These are phyloP conservation scores for Neonectria punicea DNA, from an alignment of 2,329 filamentous ascomycete species.

Conservation along the genomic window DNA sequence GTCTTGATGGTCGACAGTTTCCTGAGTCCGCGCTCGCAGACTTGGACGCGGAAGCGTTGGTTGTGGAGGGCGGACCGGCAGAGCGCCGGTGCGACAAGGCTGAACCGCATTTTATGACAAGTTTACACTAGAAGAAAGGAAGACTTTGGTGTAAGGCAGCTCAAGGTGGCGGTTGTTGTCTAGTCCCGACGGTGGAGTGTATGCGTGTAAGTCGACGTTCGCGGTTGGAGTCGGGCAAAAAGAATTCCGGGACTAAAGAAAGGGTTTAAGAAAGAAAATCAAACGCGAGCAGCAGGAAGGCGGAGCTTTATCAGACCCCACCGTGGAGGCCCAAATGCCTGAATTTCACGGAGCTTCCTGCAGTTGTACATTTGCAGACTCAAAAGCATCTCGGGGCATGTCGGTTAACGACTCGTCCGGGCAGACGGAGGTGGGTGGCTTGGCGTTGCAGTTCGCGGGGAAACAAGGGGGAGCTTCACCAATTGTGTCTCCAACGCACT, in stretches of 20 bases:
- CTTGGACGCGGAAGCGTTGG: conserved; percentile 10
- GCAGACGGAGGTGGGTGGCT: conserved; percentile 21
- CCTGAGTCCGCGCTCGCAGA: conserved; percentile 11
- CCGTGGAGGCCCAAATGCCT: not conserved
- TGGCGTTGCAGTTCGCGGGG: conserved; percentile 9
- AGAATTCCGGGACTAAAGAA: not conserved
- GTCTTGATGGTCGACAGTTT: conserved; percentile 25
- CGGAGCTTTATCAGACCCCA: conserved; percentile 10
- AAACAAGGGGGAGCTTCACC: not conserved
- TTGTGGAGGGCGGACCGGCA: conserved; percentile 21
- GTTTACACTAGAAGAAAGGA: not conserved
- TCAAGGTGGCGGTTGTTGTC: not conserved
- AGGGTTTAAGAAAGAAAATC: not conserved
- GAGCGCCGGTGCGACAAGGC: conserved; percentile 20
- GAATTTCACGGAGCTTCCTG: conserved; percentile 20
- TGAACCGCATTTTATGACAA: conserved; percentile 23
- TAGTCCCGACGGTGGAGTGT: not conserved
- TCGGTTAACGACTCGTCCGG: conserved; percentile 27
- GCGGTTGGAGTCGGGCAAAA: not conserved
- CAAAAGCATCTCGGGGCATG: conserved; percentile 21
- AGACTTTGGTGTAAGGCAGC: not conserved
- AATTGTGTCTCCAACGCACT: conserved; percentile 11
- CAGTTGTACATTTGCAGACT: conserved; percentile 4
- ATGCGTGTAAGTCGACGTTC: not conserved
- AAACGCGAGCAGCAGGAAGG: not conserved